phyloP scores from a whole-genome alignment of 106 monocot genomes.

The Dioscorea alata region DNA sequence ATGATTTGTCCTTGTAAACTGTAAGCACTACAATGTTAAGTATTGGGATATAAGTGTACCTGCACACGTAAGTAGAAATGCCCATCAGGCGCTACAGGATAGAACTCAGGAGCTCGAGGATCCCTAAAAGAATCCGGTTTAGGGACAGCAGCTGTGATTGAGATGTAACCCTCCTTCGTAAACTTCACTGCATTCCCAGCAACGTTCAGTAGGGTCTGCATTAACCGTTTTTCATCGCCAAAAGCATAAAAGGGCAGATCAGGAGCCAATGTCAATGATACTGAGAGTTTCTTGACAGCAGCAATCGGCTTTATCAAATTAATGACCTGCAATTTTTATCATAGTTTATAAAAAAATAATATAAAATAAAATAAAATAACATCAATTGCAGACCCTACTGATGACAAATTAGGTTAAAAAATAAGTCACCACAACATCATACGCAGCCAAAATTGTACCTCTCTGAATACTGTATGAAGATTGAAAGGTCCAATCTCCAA shows the following conservation, averaged over 20 bases:
- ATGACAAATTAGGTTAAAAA: constrained; percentile 11
- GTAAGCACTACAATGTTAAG: too few species aligned
- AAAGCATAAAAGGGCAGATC: constrained; percentile 68
- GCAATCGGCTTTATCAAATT: constrained; percentile 89
- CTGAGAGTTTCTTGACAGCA: constrained; percentile 56
- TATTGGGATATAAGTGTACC: constrained; percentile 26
- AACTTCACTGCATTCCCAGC: constrained; percentile 89
- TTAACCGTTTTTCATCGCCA: constrained; percentile 82
- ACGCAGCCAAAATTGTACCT: constrained; percentile 34
- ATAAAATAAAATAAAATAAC: too few species aligned
- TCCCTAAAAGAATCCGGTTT: constrained; percentile 64
- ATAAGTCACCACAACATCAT: neutral
- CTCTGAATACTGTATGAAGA: constrained; percentile 77
- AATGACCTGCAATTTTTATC: constrained; percentile 44
- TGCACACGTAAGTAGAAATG: constrained; percentile 78
- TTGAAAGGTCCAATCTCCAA: constrained; percentile 62
- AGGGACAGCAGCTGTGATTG: constrained; percentile 54
- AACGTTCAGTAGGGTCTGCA: constrained; percentile 73
- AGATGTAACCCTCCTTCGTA: constrained; percentile 76
- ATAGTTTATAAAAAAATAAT: too few species aligned
- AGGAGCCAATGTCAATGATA: constrained; percentile 44
- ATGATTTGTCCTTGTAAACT: too few species aligned
- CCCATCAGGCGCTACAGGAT: constrained; percentile 46
- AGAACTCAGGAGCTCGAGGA: constrained; percentile 36
- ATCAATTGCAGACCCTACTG: too few species aligned